These are phyloP conservation scores for Fusarium oligoseptatum DNA, from an alignment of 2,329 filamentous ascomycete species.

Conservation along the genomic window DNA sequence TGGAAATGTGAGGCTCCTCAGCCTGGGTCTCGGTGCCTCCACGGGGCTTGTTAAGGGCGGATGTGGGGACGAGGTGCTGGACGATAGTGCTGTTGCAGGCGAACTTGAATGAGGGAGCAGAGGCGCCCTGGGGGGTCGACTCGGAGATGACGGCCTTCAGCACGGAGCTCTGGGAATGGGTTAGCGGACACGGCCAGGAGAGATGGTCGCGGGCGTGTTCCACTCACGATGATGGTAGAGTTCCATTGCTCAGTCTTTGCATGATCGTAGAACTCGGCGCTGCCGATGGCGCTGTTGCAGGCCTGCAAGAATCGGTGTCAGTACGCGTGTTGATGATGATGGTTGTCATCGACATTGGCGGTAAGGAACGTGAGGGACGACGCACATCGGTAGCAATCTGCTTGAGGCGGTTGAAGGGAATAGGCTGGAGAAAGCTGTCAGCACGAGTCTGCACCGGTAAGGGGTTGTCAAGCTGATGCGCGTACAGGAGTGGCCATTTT, in stretches of 20 bases:
- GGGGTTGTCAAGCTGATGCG: slow-evolving; percentile 1
- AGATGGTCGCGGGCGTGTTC: slow-evolving; percentile 16
- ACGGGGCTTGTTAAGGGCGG: slow-evolving; percentile 72
- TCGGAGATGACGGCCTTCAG: slow-evolving; percentile 84
- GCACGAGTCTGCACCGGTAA: slow-evolving; percentile 14
- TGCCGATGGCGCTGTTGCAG: slow-evolving; percentile 82
- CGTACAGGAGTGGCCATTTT: slow-evolving; percentile 57
- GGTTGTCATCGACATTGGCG: slow-evolving; percentile 24
- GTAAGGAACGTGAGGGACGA: slow-evolving; percentile 43
- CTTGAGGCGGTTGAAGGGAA: slow-evolving; percentile 81
- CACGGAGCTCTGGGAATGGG: slow-evolving; percentile 74
- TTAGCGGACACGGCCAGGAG: slow-evolving; percentile 28
- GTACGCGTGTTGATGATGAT: slow-evolving; percentile 18
- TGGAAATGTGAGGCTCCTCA: slow-evolving; percentile 67
- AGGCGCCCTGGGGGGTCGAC: slow-evolving; percentile 69
- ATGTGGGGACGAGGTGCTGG: slow-evolving; percentile 84
- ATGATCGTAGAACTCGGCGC: slow-evolving; percentile 87
- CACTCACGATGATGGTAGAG: slow-evolving; percentile 85
- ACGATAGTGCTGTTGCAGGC: slow-evolving; percentile 98
- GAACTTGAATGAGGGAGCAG: slow-evolving; percentile 84
- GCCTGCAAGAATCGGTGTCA: slow-evolving; percentile 67
- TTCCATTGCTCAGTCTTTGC: slow-evolving; percentile 90
- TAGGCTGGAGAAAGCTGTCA: slow-evolving; percentile 67
- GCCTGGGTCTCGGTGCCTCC: slow-evolving; percentile 61
- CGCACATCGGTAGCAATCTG: slow-evolving; percentile 88